Base-by-base conservation (phyloP, 2,329 filamentous ascomycete genomes). In the Paraphaeosphaeria sporulosa region DNA sequence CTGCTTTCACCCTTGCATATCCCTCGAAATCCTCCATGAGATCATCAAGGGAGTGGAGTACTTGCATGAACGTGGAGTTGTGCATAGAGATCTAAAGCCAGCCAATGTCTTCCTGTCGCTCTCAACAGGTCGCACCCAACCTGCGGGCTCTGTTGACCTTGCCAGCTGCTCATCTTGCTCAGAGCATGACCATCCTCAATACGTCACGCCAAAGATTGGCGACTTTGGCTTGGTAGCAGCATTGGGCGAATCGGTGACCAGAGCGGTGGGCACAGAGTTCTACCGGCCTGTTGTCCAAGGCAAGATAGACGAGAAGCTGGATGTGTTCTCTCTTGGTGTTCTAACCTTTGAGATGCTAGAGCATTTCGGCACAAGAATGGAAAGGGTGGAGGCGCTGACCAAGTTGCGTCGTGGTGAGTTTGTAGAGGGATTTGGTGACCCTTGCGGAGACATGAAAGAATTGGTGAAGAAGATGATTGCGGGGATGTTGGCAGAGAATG, bases 11-110 rank as follows among this genome's bases (percentile, higher is more conserved):
- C 68, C 86, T 1, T 71, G 83, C 34, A 82, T 87, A 0, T 85
- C 87, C 0, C 70, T 89, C 2, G 80, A 81, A 34, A 77, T 91
- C 1, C 78, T 90, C n/a, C 74, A 85, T 13, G 82, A 83, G 1
- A 85, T 90, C 32, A 75, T 90, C 1, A 84, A 87, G 9, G 89
- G 88, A 1, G 83, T 90, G 3, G 83, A 88, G 59, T 90, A 91
- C 66, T 80, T 90, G 1, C 89, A 91, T 66, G 76, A 79, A 0
- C 81, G 86, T 60, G 81, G 82, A 6, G 84, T 90, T 50, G 82
- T 90, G 0, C 89, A 91, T 67, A 85, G 88, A 10, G 89, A 91
- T 68, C 79, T 91, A 23, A 91, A 91, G 67, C 89, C 89, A 0
- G 86, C 85, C 3, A 91, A 91, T 64, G 85, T 91, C 30, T 90